These are phyloP conservation scores for Alternaria gansuensis DNA, from an alignment of 2,329 filamentous ascomycete species.

Conservation along the genomic window DNA sequence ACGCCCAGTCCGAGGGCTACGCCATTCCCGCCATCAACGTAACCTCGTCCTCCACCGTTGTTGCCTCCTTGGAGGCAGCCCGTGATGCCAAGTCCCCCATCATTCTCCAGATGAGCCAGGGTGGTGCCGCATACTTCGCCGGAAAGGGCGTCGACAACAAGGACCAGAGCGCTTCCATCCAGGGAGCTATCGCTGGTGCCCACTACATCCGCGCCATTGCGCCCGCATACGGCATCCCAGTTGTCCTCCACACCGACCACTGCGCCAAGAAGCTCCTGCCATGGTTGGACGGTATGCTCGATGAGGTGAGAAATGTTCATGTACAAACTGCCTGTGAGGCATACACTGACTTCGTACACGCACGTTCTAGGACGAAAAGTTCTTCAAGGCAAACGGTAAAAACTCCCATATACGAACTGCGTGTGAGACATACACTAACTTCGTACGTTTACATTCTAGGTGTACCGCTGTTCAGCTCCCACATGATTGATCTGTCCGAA, in stretches of 20 bases:
- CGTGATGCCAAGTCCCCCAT: slow-evolving; percentile 90
- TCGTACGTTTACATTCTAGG: slow-evolving; percentile 74
- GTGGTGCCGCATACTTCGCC: slow-evolving; percentile 75
- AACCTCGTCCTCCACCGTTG: slow-evolving; percentile 87
- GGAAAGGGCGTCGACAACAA: slow-evolving; percentile 59
- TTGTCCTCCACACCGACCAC: slow-evolving; percentile 63
- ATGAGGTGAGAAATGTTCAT: slow-evolving; percentile 59
- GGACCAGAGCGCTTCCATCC: slow-evolving; percentile 86
- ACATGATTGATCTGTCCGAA: slow-evolving; percentile 97
- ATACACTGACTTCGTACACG: no score
- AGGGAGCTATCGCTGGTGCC: slow-evolving; percentile 81
- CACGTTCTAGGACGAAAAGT: slow-evolving; percentile 73
- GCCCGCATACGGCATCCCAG: slow-evolving; percentile 83
- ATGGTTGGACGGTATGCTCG: slow-evolving; percentile 79
- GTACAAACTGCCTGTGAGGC: no score
- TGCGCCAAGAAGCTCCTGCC: slow-evolving; percentile 81
- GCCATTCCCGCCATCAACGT: slow-evolving; percentile 59
- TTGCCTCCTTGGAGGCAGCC: slow-evolving; percentile 86
- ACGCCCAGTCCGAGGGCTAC: slow-evolving; percentile 79
- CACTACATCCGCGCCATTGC: slow-evolving; percentile 92
- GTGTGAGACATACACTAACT: slow-evolving; percentile 66
- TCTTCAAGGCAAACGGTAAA: slow-evolving; percentile 83
- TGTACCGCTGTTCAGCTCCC: slow-evolving; percentile 66
- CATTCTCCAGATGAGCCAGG: slow-evolving; percentile 79
- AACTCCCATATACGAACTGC: background rate